Evolutionary conservation across 179 eudicot species (phyloP), one percentile per base, ranked within the genome.

Genomic region (Beta macrorhiza): DNA sequence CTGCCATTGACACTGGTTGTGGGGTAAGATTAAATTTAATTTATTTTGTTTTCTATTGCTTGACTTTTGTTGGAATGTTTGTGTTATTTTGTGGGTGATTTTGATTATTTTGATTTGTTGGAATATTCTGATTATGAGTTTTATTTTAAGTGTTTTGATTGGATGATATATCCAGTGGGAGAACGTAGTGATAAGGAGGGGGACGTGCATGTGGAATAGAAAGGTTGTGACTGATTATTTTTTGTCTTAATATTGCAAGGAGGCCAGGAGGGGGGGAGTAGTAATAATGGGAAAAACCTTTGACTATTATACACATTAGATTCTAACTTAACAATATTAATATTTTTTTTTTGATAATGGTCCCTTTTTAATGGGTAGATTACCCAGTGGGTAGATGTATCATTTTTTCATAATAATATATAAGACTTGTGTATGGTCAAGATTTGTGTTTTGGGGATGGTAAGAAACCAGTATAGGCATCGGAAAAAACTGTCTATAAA

Each of bases 1-100:
- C 97, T 49, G 97, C 97, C 79, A 86, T 93, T 82, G 97, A 93
- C 82, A 93, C 97, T 8, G 97, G 97, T 8, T 93, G 97, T 82
- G 97, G 97, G 92, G 97, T 91, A 87, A 87, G 84, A 84, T 17
- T 1, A 9, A 11, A 7, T 47, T n/a, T 4, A 10, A 12, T 19
- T 32, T 0, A 14, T 74, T 55, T 12, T 73, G 11, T 45, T 47
- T 70, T 17, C 2, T 17, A 19, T 17, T 45, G 0, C 4, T 19
- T n/a, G 0, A 70, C 47, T 19, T 16, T 70, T 47, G n/a, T 70
- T 47, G 56, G 13, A 32, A 15, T 37, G 20, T 5, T 32, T 67
- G 20, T 37, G 51, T 37, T 0, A 10, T 67, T 67, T 13, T 37
- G 20, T 67, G 64, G 2, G 25, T 61, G 19, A 16, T 58, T 58